Percentiles rank a stretch among this genome's conserved stretches.
These are phyloP conservation scores for Heracleum sosnowskyi DNA, from an alignment of 129 eudicot species.

Conservation along the genomic window DNA sequence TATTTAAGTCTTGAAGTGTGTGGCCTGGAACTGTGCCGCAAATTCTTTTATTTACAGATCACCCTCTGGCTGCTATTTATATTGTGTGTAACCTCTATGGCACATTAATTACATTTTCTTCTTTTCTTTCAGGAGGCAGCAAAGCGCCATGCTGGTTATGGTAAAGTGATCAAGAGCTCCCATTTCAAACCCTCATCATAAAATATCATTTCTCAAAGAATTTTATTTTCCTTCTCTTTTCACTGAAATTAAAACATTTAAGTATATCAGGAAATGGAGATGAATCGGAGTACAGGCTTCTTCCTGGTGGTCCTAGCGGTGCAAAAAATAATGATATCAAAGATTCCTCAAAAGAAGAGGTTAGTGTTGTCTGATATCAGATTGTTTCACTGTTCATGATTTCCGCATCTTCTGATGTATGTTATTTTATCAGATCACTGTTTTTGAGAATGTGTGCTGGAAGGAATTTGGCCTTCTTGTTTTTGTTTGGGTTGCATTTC, in stretches of 20 bases:
- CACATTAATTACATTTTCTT: not conserved
- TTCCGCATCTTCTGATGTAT: not conserved
- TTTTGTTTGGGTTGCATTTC: conserved; percentile 84
- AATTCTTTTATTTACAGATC: conserved; percentile 1
- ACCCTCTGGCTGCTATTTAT: not conserved
- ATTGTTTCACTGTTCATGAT: not conserved
- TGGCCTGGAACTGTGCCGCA: not conserved
- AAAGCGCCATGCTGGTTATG: conserved; percentile 42
- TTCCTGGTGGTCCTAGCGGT: conserved; percentile 62
- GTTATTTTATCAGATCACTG: conserved; percentile 37
- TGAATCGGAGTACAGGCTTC: conserved; percentile 77
- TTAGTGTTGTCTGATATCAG: conserved; percentile 15
- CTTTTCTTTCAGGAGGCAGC: conserved; percentile 60
- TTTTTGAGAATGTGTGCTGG: conserved; percentile 80
- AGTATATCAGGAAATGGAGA: conserved; percentile 34
- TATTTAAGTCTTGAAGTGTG: not conserved
- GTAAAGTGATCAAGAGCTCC: conserved; percentile 27
- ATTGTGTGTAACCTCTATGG: not conserved
- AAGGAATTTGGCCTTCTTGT: conserved; percentile 80
- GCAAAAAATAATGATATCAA: conserved; percentile 22
- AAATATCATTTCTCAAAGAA: not conserved
- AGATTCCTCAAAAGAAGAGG: conserved; percentile 38
- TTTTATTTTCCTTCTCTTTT: not conserved
- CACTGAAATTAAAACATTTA: not conserved
- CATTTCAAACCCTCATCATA: conserved; percentile 5